Base-by-base conservation (phyloP, 441 rosid species). In the Biscutella laevigata region DNA sequence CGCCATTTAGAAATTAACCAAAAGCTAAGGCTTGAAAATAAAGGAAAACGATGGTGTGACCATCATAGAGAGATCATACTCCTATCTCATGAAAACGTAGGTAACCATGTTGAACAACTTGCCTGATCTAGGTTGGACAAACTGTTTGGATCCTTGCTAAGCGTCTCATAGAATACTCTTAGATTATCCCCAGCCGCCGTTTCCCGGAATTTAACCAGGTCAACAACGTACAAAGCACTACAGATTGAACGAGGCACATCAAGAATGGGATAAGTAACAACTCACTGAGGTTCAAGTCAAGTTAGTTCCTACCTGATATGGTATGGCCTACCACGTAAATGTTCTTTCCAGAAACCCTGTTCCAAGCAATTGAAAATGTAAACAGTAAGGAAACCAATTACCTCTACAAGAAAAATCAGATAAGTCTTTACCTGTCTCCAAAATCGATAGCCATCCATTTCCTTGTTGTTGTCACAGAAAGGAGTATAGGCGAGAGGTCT, bases 401-500 rank as follows among this genome's bases (percentile, higher is more conserved):
- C 59, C n/a, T 44, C 39, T 41, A 38, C 35, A 35, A 4, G 10
- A 28, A 34, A 1, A 21, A 41, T 2, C 22, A 49, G 59, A 41
- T 39, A 14, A 7, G 26, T 20, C 4, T 32, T 39, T 69, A 94
- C 99, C 73, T 94, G 97, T 70, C 95, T 80, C 97, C 99, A 89
- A 73, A 94, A 94, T 49, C 92, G 85, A 67, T 84, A 94, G 41
- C 99, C 99, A 72, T 94, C 97, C 97, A 94, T 94, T 49, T 89
- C 99, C 68, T 41, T 94, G 76, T 94, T 94, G 75, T 89, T 94
- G 72, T 94, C 97, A 64, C 97, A 94, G 35, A 94, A 94, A 15
- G 97, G 95, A 62, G 99, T 94, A 69, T 94, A 94, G n/a, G 99
- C 99, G 37, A 86, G 94, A 70, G 97, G 96, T 69, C 91, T 86